These are phyloP conservation scores for Salinomyces thailandicus DNA, from an alignment of 2,329 filamentous ascomycete genomes.

Conservation along the genomic window DNA sequence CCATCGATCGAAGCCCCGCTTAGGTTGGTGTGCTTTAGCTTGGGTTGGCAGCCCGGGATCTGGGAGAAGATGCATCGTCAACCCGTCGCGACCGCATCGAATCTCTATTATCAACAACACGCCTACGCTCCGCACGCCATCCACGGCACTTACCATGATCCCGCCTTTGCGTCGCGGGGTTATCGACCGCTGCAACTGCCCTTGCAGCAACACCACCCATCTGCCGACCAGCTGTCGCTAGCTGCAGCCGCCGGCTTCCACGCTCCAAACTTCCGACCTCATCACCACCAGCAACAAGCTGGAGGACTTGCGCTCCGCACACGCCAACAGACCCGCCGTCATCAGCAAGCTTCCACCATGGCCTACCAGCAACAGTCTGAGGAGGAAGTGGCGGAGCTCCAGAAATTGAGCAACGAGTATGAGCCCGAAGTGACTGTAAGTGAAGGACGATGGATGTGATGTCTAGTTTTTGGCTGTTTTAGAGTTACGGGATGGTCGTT, in stretches of 20 bases:
- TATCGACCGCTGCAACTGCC: slow-evolving; percentile 30
- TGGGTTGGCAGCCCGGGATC: slow-evolving; percentile 12
- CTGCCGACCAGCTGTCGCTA: slow-evolving; percentile 14
- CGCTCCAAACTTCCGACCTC: slow-evolving; percentile 14
- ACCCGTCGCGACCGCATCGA: slow-evolving; percentile 16
- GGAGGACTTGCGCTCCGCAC: slow-evolving; percentile 12
- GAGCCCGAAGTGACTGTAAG: slow-evolving; percentile 48
- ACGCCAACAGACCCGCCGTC: slow-evolving; percentile 14
- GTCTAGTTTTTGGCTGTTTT: slow-evolving; percentile 8
- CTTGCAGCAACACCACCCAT: slow-evolving; percentile 23
- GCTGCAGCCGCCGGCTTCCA: slow-evolving; percentile 15
- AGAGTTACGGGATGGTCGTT: slow-evolving; percentile 17
- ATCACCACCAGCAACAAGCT: slow-evolving; percentile 5
- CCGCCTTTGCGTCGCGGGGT: slow-evolving; percentile 27
- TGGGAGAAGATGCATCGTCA: slow-evolving; percentile 18
- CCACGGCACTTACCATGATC: slow-evolving; percentile 20
- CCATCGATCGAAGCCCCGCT: slow-evolving; percentile 13
- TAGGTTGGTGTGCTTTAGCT: slow-evolving; percentile 19
- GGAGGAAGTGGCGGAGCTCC: slow-evolving; percentile 51
- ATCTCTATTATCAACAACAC: slow-evolving; percentile 11
- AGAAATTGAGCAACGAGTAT: slow-evolving; percentile 52
- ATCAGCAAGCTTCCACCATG: slow-evolving; percentile 23
- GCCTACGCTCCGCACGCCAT: slow-evolving; percentile 10
- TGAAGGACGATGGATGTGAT: slow-evolving; percentile 8
- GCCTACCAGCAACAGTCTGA: slow-evolving; percentile 29